Percentiles rank a stretch among this genome's conserved stretches.
Conservation (phyloP, 2,329 filamentous ascomycete species). For the Claviceps fusiformis region DNA sequence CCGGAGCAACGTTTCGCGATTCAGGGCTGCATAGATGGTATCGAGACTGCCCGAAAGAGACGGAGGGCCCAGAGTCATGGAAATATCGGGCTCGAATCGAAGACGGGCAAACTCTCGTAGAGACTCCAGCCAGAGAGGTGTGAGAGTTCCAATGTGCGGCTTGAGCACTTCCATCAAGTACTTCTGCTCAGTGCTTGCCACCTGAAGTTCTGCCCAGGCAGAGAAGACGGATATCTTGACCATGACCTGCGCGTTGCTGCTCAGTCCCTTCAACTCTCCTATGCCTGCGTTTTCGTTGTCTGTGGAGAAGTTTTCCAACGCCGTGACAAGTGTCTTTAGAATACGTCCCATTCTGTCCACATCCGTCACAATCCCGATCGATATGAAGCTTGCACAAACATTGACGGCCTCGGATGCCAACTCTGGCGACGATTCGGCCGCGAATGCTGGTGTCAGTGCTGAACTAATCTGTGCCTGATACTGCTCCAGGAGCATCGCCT, state of each 20-base stretch:
- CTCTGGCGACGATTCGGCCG: slow-evolving; percentile 88
- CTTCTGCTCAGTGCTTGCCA: slow-evolving; percentile 81
- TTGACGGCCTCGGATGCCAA: slow-evolving; percentile 91
- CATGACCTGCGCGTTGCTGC: slow-evolving; percentile 95
- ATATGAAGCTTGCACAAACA: slow-evolving; percentile 95
- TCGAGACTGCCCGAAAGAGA: slow-evolving; percentile 77
- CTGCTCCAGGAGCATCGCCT: slow-evolving; percentile 89
- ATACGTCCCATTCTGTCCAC: slow-evolving; percentile 98
- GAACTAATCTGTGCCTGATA: slow-evolving; percentile 98
- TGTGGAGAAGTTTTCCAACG: slow-evolving; percentile 80
- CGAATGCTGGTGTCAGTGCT: slow-evolving; percentile 89
- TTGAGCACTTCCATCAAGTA: slow-evolving; percentile 81
- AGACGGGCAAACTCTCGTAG: slow-evolving; percentile 86
- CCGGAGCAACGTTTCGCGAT: slow-evolving; percentile 79
- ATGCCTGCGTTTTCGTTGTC: slow-evolving; percentile 75
- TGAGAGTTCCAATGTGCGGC: slow-evolving; percentile 78
- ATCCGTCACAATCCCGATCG: slow-evolving; percentile 92
- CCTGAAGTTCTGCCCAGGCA: slow-evolving; percentile 93
- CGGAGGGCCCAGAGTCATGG: slow-evolving; percentile 70
- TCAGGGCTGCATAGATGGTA: slow-evolving; percentile 86
- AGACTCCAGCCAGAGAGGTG: slow-evolving; percentile 87
- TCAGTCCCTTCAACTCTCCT: slow-evolving; percentile 82
- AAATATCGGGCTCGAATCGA: slow-evolving; percentile 93
- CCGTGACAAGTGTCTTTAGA: slow-evolving; percentile 79
- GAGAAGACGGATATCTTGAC: slow-evolving; percentile 95